A percentile compares a stretch with the other conserved stretches of the same genome.
Evolutionary conservation across 2,329 filamentous ascomycete species (phyloP).

Genomic region (Graphilbum ipis-grandicollis): DNA sequence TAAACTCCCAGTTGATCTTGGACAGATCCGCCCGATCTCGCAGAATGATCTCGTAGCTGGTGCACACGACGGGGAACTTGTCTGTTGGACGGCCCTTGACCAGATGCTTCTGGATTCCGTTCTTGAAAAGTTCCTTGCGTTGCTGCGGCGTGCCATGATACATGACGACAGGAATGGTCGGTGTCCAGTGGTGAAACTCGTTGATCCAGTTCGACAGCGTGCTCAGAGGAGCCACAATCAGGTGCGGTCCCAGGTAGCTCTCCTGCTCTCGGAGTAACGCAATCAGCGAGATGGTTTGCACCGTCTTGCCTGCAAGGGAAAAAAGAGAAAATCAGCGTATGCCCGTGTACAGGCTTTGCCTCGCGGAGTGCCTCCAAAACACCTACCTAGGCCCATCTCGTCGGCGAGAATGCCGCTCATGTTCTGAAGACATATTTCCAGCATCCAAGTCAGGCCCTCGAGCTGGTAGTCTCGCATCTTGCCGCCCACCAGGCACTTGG

Average conservation of each 20-base stretch:
- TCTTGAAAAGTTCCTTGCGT: conserved; percentile 57
- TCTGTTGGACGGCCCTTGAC: conserved; percentile 37
- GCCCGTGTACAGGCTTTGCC: background rate
- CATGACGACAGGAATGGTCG: conserved; percentile 69
- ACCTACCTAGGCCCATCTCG: conserved; percentile 67
- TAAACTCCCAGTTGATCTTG: conserved; percentile 88
- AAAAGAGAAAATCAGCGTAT: background rate
- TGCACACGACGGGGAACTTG: conserved; percentile 81
- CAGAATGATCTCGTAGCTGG: conserved; percentile 91
- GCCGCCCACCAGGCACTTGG: conserved; percentile 67
- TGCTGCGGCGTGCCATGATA: conserved; percentile 77
- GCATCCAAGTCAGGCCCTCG: conserved; percentile 91
- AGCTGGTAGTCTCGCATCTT: conserved; percentile 90
- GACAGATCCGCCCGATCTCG: conserved; percentile 68
- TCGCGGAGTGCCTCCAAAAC: background rate
- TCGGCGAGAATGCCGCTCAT: conserved; percentile 84
- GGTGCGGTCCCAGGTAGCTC: conserved; percentile 65
- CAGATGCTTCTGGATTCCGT: conserved; percentile 53
- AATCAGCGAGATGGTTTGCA: conserved; percentile 78
- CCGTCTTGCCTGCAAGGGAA: conserved; percentile 51
- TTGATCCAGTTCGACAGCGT: conserved; percentile 93
- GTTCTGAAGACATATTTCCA: conserved; percentile 61
- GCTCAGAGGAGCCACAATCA: conserved; percentile 80
- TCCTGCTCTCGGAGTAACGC: conserved; percentile 79
- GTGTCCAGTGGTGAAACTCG: conserved; percentile 83